Conservation (phyloP, 352 stramenopile species). For the Phytopythium cucurbitacearum region DNA sequence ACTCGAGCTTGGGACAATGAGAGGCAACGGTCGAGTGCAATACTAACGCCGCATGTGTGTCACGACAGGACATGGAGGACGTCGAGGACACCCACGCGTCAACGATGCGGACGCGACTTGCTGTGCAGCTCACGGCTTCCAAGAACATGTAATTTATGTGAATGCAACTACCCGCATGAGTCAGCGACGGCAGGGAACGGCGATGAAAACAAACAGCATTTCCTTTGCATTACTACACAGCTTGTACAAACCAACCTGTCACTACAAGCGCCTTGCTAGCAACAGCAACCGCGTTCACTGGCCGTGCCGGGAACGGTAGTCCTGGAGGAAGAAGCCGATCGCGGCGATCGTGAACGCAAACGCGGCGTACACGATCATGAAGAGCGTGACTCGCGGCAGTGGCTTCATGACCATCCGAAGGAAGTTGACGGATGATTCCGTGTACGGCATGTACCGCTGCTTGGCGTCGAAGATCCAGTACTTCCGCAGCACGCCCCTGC, state of each 20-base stretch:
- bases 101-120: constrained; percentile 40
- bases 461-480: constrained; percentile 47
- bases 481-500: constrained; percentile 55
- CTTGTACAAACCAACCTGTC: too few species aligned
- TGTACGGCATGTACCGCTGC: constrained; percentile 68
- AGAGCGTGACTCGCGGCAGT: constrained; percentile 26
- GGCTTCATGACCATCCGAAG: constrained; percentile 26
- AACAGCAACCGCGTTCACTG: neutral
- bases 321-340: constrained; percentile 20
- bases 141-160: constrained; percentile 33
- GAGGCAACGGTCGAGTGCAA: too few species aligned
- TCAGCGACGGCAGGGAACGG: too few species aligned
- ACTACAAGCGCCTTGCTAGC: neutral
- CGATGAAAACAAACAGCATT: too few species aligned
- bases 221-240: too few species aligned
- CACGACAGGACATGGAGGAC: constrained; percentile 14
- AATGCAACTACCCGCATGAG: too few species aligned
- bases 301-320: constrained; percentile 4
- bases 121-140: constrained; percentile 29
- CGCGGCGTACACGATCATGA: constrained; percentile 21
- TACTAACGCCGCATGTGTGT: neutral
- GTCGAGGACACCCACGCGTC: constrained; percentile 14
- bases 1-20: too few species aligned
- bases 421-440: constrained; percentile 14
- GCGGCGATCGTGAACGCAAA: constrained; percentile 22